Conservation (phyloP, 441 rosid species). For the Gossypium trilobum region DNA sequence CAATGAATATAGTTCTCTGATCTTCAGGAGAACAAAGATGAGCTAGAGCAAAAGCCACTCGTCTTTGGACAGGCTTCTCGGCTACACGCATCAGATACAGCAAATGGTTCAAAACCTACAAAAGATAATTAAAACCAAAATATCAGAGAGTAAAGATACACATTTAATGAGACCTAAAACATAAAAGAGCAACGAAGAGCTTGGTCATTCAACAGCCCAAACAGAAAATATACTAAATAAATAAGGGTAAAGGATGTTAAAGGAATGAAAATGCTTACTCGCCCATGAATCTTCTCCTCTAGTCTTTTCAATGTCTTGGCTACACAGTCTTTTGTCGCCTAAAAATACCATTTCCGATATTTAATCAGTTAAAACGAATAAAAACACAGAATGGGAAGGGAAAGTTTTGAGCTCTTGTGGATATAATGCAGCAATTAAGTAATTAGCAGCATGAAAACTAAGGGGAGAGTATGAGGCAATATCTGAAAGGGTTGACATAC, state of each 20-base stretch:
- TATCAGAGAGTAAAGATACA: slow-evolving; percentile 15
- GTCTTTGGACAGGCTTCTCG: slow-evolving; percentile 74
- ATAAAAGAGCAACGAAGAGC: neutral
- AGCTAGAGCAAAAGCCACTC: slow-evolving; percentile 86
- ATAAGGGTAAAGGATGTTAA: neutral
- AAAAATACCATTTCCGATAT: slow-evolving; percentile 16
- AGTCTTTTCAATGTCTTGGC: slow-evolving; percentile 90
- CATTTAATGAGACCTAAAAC: neutral
- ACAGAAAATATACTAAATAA: neutral
- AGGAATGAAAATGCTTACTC: slow-evolving; percentile 42
- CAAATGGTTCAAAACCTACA: slow-evolving; percentile 82
- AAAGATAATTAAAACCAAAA: slow-evolving; percentile 14
- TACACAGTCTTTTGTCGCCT: slow-evolving; percentile 97
- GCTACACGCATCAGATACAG: slow-evolving; percentile 77
- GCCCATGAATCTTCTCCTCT: slow-evolving; percentile 92
- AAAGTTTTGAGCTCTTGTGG: slow-evolving; percentile 9
- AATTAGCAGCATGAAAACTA: neutral
- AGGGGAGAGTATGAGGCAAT: neutral
- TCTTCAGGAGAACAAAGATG: slow-evolving; percentile 91
- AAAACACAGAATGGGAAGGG: neutral
- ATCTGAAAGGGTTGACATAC: slow-evolving; percentile 34
- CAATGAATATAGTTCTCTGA: slow-evolving; percentile 75
- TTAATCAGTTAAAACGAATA: slow-evolving; percentile 10
- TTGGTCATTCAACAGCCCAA: neutral
- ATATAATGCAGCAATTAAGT: slow-evolving; percentile 3